phyloP scores from a whole-genome alignment of 345 rosid genomes.

The Combretum micranthum region DNA sequence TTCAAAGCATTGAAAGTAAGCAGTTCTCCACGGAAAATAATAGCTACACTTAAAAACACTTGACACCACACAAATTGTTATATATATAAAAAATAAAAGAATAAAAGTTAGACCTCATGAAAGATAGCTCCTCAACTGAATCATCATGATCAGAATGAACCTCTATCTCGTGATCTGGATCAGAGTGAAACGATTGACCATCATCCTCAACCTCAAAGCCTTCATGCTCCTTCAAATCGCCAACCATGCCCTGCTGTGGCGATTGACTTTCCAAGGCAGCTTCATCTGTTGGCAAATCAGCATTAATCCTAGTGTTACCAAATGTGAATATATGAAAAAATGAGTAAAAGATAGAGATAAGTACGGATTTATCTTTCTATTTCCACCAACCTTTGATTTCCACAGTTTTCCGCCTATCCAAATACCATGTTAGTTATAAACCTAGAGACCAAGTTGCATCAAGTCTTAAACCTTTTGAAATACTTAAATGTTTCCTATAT shows the following conservation, averaged over 20 bases:
- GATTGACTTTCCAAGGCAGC: constrained; percentile 11
- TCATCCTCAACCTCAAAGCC: constrained; percentile 36
- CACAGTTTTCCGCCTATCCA: too few relatives aligned
- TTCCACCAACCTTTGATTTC: too few relatives aligned
- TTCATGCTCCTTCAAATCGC: constrained; percentile 15
- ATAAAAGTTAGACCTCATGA: constrained; percentile 33
- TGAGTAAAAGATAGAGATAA: too few relatives aligned
- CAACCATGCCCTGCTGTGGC: constrained; percentile 11
- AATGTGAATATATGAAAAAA: too few relatives aligned
- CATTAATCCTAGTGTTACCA: too few relatives aligned
- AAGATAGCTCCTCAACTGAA: constrained; percentile 14
- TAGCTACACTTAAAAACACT: neutral
- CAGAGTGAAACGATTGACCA: constrained; percentile 15
- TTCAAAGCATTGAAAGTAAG: neutral
- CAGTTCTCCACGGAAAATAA: neutral
- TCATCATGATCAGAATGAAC: constrained; percentile 22
- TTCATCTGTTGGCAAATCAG: too few relatives aligned
- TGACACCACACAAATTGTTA: neutral
- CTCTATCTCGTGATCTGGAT: constrained; percentile 38
- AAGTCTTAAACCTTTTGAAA: too few relatives aligned
- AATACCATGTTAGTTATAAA: too few relatives aligned
- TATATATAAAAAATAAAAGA: neutral
- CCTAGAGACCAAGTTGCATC: too few relatives aligned
- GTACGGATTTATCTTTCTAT: too few relatives aligned
- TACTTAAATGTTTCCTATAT: too few relatives aligned